Conservation (phyloP, 345 rosid species). For the Populus deltoides region DNA sequence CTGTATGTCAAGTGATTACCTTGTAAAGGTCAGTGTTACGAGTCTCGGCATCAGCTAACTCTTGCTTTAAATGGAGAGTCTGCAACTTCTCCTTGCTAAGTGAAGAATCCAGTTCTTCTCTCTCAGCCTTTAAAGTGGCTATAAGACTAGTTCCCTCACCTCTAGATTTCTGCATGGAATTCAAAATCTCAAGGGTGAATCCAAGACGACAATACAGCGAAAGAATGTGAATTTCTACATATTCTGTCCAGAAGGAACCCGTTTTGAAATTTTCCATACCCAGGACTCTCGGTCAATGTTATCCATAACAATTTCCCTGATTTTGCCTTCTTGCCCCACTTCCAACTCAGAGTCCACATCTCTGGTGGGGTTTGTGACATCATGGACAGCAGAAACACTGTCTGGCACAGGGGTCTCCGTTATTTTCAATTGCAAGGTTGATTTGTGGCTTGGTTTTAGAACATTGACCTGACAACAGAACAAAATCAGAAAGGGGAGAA, state of each 20-base stretch:
- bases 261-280: constrained; percentile 36
- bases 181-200: constrained; percentile 2
- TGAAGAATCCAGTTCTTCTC: constrained; percentile 71
- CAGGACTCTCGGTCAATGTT: constrained; percentile 47
- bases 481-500: constrained; percentile 18
- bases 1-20: constrained; percentile 39
- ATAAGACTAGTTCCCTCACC: constrained; percentile 44
- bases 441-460: constrained; percentile 93
- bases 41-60: constrained; percentile 66
- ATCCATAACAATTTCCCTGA: constrained; percentile 85
- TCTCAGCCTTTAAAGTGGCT: constrained; percentile 63
- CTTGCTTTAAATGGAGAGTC: constrained; percentile 71
- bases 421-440: constrained; percentile 70
- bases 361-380: constrained; percentile 64
- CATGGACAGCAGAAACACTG: constrained; percentile 73
- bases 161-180: constrained; percentile 50
- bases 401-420: constrained; percentile 57
- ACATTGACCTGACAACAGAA: constrained; percentile 57
- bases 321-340: constrained; percentile 74
- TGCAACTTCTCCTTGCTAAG: constrained; percentile 70
- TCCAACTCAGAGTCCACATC: constrained; percentile 80
- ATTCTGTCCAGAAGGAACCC: neutral
- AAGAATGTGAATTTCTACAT: neutral
- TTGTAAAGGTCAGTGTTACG: constrained; percentile 70
- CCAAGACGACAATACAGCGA: neutral